Evolutionary conservation across 495 filamentous ascomycete genomes (phyloP), one percentile per base, ranked within the genome.

Genomic region (Penicillium dipodomyicola): DNA sequence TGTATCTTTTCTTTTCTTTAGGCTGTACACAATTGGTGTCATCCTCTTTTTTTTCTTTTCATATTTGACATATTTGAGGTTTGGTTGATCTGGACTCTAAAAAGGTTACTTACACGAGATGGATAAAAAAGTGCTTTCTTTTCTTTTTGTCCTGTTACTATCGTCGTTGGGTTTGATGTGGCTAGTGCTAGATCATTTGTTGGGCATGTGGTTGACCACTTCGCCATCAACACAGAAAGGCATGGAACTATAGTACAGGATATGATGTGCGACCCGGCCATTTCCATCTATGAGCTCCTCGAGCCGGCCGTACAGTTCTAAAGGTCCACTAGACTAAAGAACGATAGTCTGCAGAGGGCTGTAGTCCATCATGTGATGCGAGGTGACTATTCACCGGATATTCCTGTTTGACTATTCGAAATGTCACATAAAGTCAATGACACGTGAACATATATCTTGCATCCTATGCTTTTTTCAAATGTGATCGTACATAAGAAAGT

Each of bases 1-100:
- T 52, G 53, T 61, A 59, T 61, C 52, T 43, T 43, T 65, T 59
- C 54, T 43, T 44, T 65, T 59, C 57, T 59, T 58, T 59, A 27
- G 27, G 27, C 25, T 57, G 46, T 46, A 17, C 39, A 40, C 33
- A 22, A n/a, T 52, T 44, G 29, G 39, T 37, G 54, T 62, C 57
- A 46, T 37, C 40, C 30, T 22, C n/a, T 27, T 62, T 25, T 27
- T 62, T 25, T 29, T 29, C 27, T 52, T 59, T 58, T 50, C 41
- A 10, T 53, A 22, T 61, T 35, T 27, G 49, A 60, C 29, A 56
- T 48, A 55, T 48, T 43, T 49, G 45, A 27, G 39, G 27, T 52
- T 58, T 56, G 52, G 47, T 56, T 47, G 59, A 49, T 65, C 58
- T 67, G 57, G 48, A 39, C 39, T n/a, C 11, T 46, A 52, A 29